These are phyloP conservation scores for Alternaria ventricosa DNA, from an alignment of 2,329 filamentous ascomycete genomes.

Conservation along the genomic window DNA sequence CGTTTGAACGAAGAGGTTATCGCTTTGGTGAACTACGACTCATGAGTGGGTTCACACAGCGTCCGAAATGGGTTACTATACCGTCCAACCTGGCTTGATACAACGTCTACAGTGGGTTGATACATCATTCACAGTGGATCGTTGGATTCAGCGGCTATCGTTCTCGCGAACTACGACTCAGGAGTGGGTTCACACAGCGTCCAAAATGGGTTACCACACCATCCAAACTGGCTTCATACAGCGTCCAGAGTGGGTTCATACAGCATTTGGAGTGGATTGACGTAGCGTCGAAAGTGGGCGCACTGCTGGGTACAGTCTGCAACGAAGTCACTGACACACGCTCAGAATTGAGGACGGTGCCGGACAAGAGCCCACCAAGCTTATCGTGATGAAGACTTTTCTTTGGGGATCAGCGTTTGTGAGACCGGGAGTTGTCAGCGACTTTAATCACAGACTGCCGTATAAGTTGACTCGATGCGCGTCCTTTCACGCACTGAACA, in stretches of 20 bases:
- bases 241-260: background rate
- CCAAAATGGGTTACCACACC: background rate
- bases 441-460: background rate
- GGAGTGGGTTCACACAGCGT: background rate
- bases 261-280: too few species aligned
- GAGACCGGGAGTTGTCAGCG: accelerated
- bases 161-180: background rate
- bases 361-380: background rate
- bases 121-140: too few species aligned
- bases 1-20: too few species aligned
- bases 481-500: background rate
- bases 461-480: background rate
- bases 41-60: too few species aligned
- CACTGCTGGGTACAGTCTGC: accelerated
- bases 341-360: background rate
- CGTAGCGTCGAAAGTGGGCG: background rate
- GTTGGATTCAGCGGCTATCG: background rate
- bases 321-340: background rate
- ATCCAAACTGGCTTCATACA: background rate
- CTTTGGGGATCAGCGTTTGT: background rate
- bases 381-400: background rate
- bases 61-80: too few species aligned
- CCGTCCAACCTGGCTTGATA: too few species aligned
- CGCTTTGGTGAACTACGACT: too few species aligned
- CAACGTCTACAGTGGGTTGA: too few species aligned